A percentile compares a stretch with the other conserved stretches of the same genome.
phyloP scores from a whole-genome alignment of 129 eudicot species.

The Ambrosia artemisiifolia region DNA sequence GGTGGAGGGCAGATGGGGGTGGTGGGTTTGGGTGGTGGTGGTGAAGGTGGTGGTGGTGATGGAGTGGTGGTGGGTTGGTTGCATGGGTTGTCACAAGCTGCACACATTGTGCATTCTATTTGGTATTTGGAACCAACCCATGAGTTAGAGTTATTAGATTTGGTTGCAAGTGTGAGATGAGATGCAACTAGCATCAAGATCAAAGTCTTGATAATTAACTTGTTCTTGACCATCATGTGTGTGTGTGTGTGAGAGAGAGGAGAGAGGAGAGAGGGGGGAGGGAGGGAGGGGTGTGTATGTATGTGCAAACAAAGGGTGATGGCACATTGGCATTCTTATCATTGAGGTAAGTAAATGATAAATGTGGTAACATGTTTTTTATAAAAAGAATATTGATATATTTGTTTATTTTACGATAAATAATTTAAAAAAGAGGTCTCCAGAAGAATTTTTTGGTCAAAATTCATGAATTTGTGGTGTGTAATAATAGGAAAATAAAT shows the following conservation, averaged over 20 bases:
- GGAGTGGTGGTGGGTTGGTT: slow-evolving; percentile 46
- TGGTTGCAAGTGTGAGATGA: slow-evolving; percentile 7
- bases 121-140: slow-evolving; percentile 78
- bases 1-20: slow-evolving; percentile 54
- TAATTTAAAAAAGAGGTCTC: background rate
- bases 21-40: slow-evolving; percentile 35
- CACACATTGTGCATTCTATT: slow-evolving; percentile 86
- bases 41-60: slow-evolving; percentile 48
- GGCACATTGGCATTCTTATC: slow-evolving; percentile 2
- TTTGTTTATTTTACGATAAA: background rate
- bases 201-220: slow-evolving; percentile 18
- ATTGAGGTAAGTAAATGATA: background rate
- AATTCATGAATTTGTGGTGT: background rate
- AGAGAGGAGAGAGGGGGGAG: slow-evolving; percentile 1
- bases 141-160: slow-evolving; percentile 22
- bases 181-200: slow-evolving; percentile 25
- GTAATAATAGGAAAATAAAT: no score
- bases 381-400: background rate
- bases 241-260: background rate
- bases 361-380: background rate
- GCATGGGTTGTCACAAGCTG: slow-evolving; percentile 89
- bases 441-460: background rate
- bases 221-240: slow-evolving; percentile 23
- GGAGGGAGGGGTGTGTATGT: background rate
- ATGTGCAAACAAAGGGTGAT: background rate